Percentiles rank a stretch among this genome's conserved stretches.
Conservation (phyloP, 1,284 basidiomycete species). For the Leccinum subatratum region DNA sequence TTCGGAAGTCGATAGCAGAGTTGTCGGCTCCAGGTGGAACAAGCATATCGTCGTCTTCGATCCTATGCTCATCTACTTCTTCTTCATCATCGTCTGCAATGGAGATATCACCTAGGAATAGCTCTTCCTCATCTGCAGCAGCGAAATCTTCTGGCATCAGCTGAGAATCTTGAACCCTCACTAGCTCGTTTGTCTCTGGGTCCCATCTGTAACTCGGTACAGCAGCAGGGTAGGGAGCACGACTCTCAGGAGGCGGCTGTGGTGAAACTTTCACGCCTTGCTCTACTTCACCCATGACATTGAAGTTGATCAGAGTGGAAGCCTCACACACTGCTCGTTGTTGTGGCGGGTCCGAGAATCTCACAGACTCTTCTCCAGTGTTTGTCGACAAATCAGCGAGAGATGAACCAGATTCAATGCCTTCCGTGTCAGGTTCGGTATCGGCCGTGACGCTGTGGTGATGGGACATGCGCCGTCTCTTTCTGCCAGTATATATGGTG, state of each 20-base stretch:
- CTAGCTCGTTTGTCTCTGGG: background rate
- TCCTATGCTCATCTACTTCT: constrained; percentile 1
- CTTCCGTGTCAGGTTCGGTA: background rate
- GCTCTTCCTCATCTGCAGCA: background rate
- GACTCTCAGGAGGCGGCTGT: background rate
- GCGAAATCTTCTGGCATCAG: background rate
- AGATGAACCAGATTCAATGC: background rate
- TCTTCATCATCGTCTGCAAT: background rate
- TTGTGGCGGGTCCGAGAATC: background rate
- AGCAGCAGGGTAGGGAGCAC: background rate
- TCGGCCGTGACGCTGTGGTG: background rate
- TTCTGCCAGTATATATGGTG: background rate
- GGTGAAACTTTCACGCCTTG: constrained; percentile 3
- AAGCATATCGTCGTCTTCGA: constrained; percentile 20
- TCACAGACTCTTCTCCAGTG: background rate
- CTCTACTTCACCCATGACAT: background rate
- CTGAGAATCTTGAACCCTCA: background rate
- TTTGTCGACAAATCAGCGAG: background rate
- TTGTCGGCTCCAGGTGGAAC: constrained; percentile 3
- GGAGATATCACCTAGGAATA: background rate
- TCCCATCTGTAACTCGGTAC: constrained; percentile 18
- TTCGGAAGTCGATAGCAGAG: background rate
- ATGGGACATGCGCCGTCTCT: background rate
- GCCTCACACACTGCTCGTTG: background rate
- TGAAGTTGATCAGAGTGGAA: background rate